Evolutionary conservation across 1,139 yeast species (phyloP).

Genomic region (Sugiyamaella xylanicola): DNA sequence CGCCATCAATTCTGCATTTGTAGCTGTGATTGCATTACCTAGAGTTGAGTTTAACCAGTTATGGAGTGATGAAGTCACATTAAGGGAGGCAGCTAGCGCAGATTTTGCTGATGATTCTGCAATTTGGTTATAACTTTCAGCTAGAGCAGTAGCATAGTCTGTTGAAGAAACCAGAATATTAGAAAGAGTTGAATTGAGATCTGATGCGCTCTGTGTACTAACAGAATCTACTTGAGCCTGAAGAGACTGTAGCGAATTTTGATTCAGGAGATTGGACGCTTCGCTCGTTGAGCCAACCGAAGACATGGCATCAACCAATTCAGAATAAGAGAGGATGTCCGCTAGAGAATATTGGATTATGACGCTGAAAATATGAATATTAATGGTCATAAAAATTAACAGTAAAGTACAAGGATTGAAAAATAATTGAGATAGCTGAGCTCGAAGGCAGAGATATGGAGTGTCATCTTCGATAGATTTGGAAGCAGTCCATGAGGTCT

Average conservation of each 20-base stretch:
- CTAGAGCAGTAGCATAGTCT: conserved; percentile 10
- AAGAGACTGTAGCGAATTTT: conserved; percentile 7
- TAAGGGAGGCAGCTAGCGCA: conserved; percentile 17
- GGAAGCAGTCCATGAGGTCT: conserved; percentile 10
- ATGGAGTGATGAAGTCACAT: conserved; percentile 18
- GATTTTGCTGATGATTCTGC: conserved; percentile 11
- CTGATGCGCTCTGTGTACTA: conserved; percentile 18
- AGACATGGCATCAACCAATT: neutral
- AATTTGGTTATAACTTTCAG: conserved; percentile 18
- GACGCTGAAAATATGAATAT: conserved; percentile 23
- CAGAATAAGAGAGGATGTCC: conserved; percentile 6
- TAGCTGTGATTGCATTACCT: conserved; percentile 13
- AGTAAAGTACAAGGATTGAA: conserved; percentile 28
- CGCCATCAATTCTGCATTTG: conserved; percentile 20
- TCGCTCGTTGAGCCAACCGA: neutral
- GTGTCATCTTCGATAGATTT: conserved; percentile 24
- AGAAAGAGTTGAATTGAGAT: conserved; percentile 20
- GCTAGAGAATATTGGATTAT: conserved; percentile 1
- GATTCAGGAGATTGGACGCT: neutral
- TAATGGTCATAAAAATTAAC: conserved; percentile 26
- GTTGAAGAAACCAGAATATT: conserved; percentile 13
- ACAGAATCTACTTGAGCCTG: conserved; percentile 18
- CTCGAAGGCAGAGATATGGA: conserved; percentile 30
- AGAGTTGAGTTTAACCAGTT: conserved; percentile 19
- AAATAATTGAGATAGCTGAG: conserved; percentile 26